A percentile compares a stretch with the other conserved stretches of the same genome.
phyloP scores from a whole-genome alignment of 2,329 filamentous ascomycete genomes.

The Colletotrichum endophyticum region DNA sequence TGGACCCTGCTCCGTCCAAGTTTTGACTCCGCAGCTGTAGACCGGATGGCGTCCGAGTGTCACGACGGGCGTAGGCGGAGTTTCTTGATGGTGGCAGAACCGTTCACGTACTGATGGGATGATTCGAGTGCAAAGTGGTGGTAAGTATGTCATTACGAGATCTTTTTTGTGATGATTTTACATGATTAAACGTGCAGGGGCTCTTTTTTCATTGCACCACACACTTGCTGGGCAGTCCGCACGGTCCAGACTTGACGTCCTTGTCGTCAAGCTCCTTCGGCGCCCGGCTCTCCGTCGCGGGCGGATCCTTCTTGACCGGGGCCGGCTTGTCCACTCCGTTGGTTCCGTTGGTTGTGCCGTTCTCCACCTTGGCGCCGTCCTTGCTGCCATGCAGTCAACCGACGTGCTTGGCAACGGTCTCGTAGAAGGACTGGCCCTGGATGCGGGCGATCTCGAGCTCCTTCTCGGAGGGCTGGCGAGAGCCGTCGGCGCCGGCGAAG shows the following conservation, averaged over 20 bases:
- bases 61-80: not conserved
- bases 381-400: conserved; percentile 78
- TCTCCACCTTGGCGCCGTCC: conserved; percentile 29
- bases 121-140: not conserved
- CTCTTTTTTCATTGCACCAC: conserved; percentile 58
- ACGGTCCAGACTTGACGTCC: conserved; percentile 65
- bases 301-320: not conserved
- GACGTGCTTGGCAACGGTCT: conserved; percentile 72
- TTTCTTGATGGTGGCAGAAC: not conserved
- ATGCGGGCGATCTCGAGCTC: conserved; percentile 81
- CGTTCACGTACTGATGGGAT: not conserved
- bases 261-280: conserved; percentile 34
- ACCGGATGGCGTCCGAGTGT: not conserved
- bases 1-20: not conserved
- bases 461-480: conserved; percentile 75
- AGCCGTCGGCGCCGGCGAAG: conserved; percentile 80
- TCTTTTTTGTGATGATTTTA: not conserved
- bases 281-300: conserved; percentile 17
- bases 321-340: conserved; percentile 24
- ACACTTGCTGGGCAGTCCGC: conserved; percentile 79
- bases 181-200: not conserved
- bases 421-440: conserved; percentile 88
- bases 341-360: conserved; percentile 26
- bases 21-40: not conserved
- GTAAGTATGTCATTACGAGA: not conserved